Evolutionary conservation across 1,284 basidiomycete species (phyloP).

Genomic region (Trichosporon inkin): DNA sequence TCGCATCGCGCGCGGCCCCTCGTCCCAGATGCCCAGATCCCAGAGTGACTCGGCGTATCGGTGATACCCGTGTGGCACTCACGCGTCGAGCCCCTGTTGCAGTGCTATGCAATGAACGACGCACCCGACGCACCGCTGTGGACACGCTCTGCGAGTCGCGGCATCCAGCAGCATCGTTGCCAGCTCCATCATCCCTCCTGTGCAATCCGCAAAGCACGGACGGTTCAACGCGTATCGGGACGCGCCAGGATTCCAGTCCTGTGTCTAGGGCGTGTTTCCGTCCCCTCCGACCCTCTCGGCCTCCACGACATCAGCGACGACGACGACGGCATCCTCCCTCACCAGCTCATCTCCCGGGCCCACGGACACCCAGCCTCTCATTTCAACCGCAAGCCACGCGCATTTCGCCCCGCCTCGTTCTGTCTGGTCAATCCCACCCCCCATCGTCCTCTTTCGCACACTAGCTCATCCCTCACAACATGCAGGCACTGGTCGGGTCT

Average conservation of each 20-base stretch:
- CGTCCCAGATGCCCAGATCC: too few relatives aligned
- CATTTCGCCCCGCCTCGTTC: neutral
- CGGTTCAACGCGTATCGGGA: neutral
- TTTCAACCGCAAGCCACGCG: neutral
- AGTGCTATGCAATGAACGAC: neutral
- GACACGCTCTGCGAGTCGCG: neutral
- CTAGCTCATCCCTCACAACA: conserved; percentile 6
- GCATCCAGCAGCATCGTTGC: neutral
- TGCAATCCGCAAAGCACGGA: neutral
- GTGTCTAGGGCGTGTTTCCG: neutral
- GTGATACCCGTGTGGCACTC: conserved; percentile 6
- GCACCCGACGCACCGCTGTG: too few relatives aligned
- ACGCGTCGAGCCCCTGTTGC: neutral
- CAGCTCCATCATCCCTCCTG: neutral
- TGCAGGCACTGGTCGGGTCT: conserved; percentile 15
- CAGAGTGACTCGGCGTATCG: neutral
- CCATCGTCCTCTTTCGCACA: neutral
- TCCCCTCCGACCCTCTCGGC: neutral
- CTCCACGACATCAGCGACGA: neutral
- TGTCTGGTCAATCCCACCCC: neutral
- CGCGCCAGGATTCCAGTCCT: conserved; percentile 1
- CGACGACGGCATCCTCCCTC: neutral
- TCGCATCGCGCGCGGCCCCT: too few relatives aligned
- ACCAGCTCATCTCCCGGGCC: neutral
- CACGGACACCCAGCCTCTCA: neutral